These are phyloP conservation scores for Cymbopogon flexuosus DNA, from an alignment of 202 grass and related monocot species.

Conservation along the genomic window DNA sequence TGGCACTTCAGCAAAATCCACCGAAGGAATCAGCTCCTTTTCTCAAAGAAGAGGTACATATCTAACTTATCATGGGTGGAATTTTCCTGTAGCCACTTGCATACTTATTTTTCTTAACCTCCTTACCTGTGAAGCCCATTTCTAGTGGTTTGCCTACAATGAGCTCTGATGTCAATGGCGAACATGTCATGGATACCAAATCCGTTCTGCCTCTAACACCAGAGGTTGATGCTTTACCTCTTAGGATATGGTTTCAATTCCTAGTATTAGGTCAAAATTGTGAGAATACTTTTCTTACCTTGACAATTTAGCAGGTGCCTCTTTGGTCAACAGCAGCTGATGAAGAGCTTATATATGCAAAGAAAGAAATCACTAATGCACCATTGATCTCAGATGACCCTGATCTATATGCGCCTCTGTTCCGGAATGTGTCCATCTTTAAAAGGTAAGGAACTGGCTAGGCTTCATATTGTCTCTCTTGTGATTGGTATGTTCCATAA, in stretches of 20 bases:
- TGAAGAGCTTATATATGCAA: conserved; percentile 70
- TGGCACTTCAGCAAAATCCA: conserved; percentile 14
- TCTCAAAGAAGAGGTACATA: conserved; percentile 37
- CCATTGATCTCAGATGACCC: conserved; percentile 48
- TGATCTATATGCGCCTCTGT: conserved; percentile 64
- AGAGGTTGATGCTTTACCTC: conserved; percentile 40
- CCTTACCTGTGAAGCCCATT: conserved; percentile 45
- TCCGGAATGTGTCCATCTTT: conserved; percentile 58
- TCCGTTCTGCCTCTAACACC: conserved; percentile 10
- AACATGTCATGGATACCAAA: conserved; percentile 12
- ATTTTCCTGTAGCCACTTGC: not conserved
- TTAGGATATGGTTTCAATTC: not conserved
- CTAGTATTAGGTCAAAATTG: not conserved
- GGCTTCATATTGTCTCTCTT: not conserved
- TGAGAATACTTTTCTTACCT: not conserved
- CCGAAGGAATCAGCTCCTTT: not conserved
- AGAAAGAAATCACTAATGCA: conserved; percentile 51
- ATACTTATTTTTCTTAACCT: conserved; percentile 14
- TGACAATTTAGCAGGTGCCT: conserved; percentile 41
- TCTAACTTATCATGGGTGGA: not conserved
- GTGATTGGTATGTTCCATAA: not conserved
- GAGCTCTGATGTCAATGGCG: conserved; percentile 32
- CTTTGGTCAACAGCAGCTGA: conserved; percentile 63
- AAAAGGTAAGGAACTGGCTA: conserved; percentile 46
- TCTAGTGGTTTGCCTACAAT: conserved; percentile 35